These are phyloP conservation scores for Cordyceps cateniannulata DNA, from an alignment of 2,329 filamentous ascomycete genomes.

Conservation along the genomic window DNA sequence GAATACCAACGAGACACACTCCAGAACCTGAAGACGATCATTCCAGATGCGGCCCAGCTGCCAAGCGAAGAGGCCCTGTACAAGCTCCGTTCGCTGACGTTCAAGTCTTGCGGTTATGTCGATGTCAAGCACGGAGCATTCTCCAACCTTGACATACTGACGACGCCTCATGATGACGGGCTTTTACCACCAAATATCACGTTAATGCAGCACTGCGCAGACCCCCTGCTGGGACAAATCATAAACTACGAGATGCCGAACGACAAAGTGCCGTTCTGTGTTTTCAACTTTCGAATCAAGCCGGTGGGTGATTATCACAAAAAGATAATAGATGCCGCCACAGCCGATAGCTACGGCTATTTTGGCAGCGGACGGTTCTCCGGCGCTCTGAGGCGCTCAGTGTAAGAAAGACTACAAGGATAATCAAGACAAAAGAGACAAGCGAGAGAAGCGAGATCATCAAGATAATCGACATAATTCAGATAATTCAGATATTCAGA, in stretches of 20 bases:
- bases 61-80: constrained; percentile 23
- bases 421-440: too few relatives aligned
- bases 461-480: too few relatives aligned
- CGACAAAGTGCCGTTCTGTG: constrained; percentile 26
- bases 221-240: constrained; percentile 31
- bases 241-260: constrained; percentile 21
- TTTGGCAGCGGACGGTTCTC: constrained; percentile 28
- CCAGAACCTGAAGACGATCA: constrained; percentile 11
- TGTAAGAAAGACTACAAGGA: too few relatives aligned
- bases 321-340: constrained; percentile 25
- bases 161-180: too few relatives aligned
- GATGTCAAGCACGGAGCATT: constrained; percentile 26
- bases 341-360: constrained; percentile 27
- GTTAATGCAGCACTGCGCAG: constrained; percentile 30
- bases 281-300: constrained; percentile 30
- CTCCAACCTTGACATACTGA: background rate
- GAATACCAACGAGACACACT: background rate
- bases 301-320: constrained; percentile 31
- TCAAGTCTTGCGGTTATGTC: constrained; percentile 58
- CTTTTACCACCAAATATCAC: background rate
- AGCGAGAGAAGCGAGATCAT: too few relatives aligned
- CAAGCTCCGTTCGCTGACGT: constrained; percentile 35
- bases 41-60: constrained; percentile 20
- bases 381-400: background rate
- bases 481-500: too few relatives aligned